Conservation (phyloP, 805 yeast genomes). For the Starmerella gropengiesseri region DNA sequence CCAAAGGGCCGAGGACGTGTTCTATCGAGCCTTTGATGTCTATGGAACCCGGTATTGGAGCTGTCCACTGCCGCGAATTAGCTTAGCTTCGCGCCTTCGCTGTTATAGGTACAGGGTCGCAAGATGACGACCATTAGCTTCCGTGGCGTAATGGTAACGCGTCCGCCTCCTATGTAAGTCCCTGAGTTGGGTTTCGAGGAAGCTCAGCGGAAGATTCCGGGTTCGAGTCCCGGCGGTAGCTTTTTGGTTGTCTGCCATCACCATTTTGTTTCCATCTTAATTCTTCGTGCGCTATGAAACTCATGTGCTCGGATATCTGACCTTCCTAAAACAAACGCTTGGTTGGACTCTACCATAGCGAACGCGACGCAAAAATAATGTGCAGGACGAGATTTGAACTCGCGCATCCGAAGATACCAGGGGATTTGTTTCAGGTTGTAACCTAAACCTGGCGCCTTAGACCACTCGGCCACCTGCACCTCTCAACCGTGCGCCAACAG, state of each 20-base stretch:
- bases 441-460: constrained; percentile 27
- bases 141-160: constrained; percentile 54
- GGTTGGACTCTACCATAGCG: no score
- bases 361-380: constrained; percentile 18
- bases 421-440: constrained; percentile 23
- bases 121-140: constrained; percentile 7
- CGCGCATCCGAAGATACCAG: constrained; percentile 27
- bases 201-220: constrained; percentile 51
- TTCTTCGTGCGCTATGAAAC: neutral
- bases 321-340: neutral
- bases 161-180: constrained; percentile 45
- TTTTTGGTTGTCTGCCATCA: neutral
- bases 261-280: no score
- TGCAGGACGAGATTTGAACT: constrained; percentile 26
- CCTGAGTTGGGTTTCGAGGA: neutral
- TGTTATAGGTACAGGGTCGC: neutral
- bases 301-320: neutral
- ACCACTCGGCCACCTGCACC: constrained; percentile 27
- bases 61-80: no score
- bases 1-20: no score
- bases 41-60: no score
- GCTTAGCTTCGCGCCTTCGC: no score
- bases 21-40: no score
- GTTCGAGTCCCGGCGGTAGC: constrained; percentile 54
- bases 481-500: neutral